A percentile compares a stretch with the other conserved stretches of the same genome.
Conservation (phyloP, 139 green algal genomes). For the Closterium sp. region DNA sequence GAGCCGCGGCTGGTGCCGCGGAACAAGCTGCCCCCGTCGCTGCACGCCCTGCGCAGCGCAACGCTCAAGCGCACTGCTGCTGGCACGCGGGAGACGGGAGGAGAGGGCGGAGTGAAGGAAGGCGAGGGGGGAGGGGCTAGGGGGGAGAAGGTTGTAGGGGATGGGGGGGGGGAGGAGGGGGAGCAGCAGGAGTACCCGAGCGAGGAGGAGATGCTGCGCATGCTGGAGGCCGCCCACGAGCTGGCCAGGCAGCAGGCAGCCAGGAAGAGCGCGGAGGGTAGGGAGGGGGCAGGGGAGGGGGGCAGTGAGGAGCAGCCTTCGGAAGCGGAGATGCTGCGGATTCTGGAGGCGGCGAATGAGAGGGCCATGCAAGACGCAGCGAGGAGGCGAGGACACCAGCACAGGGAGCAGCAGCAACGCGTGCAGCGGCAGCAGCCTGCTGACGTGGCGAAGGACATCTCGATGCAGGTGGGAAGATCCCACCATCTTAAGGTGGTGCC, state of each 20-base stretch:
- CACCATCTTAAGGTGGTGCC: no score
- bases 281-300: not conserved
- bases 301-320: not conserved
- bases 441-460: constrained; percentile 5
- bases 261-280: not conserved
- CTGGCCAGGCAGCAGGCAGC: not conserved
- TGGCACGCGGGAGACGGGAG: no score
- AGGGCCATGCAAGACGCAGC: not conserved
- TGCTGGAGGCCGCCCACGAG: not conserved
- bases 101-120: not conserved
- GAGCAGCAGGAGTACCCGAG: not conserved
- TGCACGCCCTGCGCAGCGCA: not conserved
- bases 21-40: not conserved
- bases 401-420: not conserved
- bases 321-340: not conserved
- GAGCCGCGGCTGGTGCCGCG: not conserved
- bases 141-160: no score
- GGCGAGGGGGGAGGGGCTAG: not conserved
- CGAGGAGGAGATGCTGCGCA: not conserved
- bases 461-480: constrained; percentile 2
- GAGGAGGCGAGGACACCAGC: no score
- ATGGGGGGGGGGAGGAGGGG: no score
- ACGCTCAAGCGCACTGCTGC: no score
- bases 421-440: not conserved
- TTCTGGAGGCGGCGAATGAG: not conserved